Evolutionary conservation across 495 filamentous ascomycete species (phyloP), one percentile per base, ranked within the genome.

Genomic region (Lasiosphaeria miniovina): DNA sequence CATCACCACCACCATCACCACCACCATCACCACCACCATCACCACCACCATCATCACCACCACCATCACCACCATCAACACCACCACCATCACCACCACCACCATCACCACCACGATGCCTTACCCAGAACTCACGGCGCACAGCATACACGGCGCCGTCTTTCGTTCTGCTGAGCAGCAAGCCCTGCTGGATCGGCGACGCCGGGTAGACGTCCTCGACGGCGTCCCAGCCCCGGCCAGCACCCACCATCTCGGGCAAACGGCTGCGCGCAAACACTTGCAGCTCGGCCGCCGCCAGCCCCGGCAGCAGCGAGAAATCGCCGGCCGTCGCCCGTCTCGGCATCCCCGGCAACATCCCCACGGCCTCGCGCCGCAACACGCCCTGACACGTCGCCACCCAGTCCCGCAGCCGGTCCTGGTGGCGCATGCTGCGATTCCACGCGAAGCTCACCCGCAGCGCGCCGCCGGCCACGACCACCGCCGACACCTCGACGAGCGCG

Each of bases 361-460:
- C 65, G 0, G 80, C 74, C 6, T 78, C 70, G 3, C 64, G 63
- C 6, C 61, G 54, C 12, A 87, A 68, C 4, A 75, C 68, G n/a
- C 75, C 49, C 36, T 75, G 70, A 57, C 80, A 85, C 36, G 69
- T 65, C 2, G 68, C 65, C 6, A 85, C 74, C 84, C 84, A 86
- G 6, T 61, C 33, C 14, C 63, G 70, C 12, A 87, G 82, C 1
- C 64, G 65, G 1, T 74, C 61, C 60, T 83, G 80, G 56, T 83
- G 80, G 34, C 71, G 68, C 78, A 85, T 86, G 51, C 75, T 66
- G 35, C 75, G 72, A 66, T 84, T 86, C 70, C 79, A 86, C 1
- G 79, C 77, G 66, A 86, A 87, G 0, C 77, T 78, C 52, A 85
- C 80, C 6, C 80, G 75, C 15, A 86, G 66, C 34, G 70, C 69